A percentile compares a stretch with the other conserved stretches of the same genome.
Evolutionary conservation across 2,329 filamentous ascomycete species (phyloP).

Genomic region (Diplodia mutila): DNA sequence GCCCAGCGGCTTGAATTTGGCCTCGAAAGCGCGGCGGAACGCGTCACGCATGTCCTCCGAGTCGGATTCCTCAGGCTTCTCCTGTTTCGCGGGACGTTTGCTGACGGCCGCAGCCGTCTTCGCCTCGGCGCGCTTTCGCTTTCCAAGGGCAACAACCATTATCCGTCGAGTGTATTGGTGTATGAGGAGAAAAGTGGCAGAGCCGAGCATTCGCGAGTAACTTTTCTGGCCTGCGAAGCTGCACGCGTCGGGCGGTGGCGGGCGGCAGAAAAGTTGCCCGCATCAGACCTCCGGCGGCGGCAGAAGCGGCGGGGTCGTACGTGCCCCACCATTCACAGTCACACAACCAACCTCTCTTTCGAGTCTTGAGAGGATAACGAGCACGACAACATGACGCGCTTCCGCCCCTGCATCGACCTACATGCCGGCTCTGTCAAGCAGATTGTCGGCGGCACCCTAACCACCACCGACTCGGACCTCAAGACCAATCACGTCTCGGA

Average conservation of each 20-base stretch:
- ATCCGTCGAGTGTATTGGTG: background rate
- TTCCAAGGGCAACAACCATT: conserved; percentile 50
- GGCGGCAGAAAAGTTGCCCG: conserved; percentile 8
- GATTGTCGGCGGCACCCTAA: conserved; percentile 91
- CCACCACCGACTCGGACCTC: conserved; percentile 50
- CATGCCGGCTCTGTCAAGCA: conserved; percentile 98
- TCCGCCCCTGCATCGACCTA: conserved; percentile 94
- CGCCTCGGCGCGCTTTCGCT: conserved; percentile 48
- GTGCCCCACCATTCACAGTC: background rate
- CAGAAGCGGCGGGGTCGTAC: background rate
- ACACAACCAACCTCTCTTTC: background rate
- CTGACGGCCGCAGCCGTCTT: conserved; percentile 9
- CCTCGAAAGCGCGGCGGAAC: conserved; percentile 84
- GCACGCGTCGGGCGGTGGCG: background rate
- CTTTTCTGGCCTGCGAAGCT: background rate
- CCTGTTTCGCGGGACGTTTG: conserved; percentile 25
- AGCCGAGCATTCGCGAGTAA: background rate
- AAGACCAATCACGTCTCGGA: conserved; percentile 93
- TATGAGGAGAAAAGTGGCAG: background rate
- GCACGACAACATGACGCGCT: conserved; percentile 73
- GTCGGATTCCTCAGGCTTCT: conserved; percentile 30
- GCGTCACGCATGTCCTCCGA: conserved; percentile 69
- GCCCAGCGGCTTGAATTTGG: conserved; percentile 77
- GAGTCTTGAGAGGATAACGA: too few relatives aligned
- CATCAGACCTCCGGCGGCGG: background rate